Percentiles rank a stretch among this genome's conserved stretches.
Evolutionary conservation across 1,284 basidiomycete genomes (phyloP).

Genomic region (Malassezia yamatoensis): DNA sequence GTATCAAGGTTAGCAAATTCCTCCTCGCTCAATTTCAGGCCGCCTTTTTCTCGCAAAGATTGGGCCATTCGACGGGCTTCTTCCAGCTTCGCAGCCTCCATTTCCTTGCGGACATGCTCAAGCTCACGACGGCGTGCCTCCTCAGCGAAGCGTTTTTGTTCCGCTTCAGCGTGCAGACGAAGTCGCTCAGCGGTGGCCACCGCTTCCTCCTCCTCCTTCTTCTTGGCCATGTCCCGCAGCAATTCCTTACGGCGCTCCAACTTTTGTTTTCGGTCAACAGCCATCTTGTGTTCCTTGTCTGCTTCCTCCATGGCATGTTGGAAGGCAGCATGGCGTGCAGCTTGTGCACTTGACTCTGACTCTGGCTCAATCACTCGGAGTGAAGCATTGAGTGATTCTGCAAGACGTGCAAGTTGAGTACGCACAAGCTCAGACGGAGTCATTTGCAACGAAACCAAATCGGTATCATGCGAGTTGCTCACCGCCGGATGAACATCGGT

Average conservation of each 20-base stretch:
- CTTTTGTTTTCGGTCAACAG: conserved; percentile 51
- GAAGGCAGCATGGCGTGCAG: conserved; percentile 33
- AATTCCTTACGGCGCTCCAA: conserved; percentile 79
- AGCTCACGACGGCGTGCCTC: conserved; percentile 63
- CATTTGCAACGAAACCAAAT: conserved; percentile 37
- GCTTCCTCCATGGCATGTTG: conserved; percentile 37
- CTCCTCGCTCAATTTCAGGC: conserved; percentile 71
- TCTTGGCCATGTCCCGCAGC: conserved; percentile 69
- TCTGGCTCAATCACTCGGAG: conserved; percentile 38
- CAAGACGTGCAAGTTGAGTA: conserved; percentile 44
- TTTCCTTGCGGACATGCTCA: conserved; percentile 69
- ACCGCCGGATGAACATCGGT: conserved; percentile 39
- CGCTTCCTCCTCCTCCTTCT: conserved; percentile 84
- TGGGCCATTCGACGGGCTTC: conserved; percentile 85
- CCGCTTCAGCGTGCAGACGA: conserved; percentile 56
- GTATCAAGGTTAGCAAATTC: conserved; percentile 73
- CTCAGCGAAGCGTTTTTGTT: conserved; percentile 60
- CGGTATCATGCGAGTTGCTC: conserved; percentile 27
- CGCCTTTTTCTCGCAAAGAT: conserved; percentile 70
- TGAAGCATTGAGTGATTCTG: conserved; percentile 39
- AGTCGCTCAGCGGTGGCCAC: conserved; percentile 65
- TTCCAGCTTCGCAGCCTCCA: conserved; percentile 69
- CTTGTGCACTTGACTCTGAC: conserved; percentile 26
- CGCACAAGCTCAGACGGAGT: conserved; percentile 46
- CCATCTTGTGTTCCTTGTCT: conserved; percentile 41